These are phyloP conservation scores for Dissophora ornata DNA, from an alignment of 192 early-diverging fungal species.

Conservation along the genomic window DNA sequence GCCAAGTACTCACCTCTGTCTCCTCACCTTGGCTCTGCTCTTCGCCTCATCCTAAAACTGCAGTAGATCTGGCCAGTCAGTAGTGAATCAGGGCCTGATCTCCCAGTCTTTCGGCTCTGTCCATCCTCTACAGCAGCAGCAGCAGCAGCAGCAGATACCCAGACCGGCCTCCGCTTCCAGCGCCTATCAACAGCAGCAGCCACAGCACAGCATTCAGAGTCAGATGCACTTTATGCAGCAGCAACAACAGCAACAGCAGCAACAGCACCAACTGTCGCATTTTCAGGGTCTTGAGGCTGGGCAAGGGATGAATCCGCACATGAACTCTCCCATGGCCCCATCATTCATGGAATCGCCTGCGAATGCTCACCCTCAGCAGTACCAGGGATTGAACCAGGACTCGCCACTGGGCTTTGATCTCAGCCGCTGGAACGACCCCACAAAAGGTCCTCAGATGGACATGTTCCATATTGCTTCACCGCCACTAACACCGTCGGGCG, in stretches of 20 bases:
- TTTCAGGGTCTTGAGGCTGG: slow-evolving; percentile 33
- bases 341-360: slow-evolving; percentile 21
- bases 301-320: slow-evolving; percentile 26
- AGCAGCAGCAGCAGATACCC: slow-evolving; percentile 18
- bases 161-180: neutral
- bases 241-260: slow-evolving; percentile 30
- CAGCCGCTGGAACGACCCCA: slow-evolving; percentile 29
- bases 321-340: slow-evolving; percentile 19
- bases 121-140: slow-evolving; percentile 45
- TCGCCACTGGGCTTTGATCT: slow-evolving; percentile 23
- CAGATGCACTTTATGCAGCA: slow-evolving; percentile 35
- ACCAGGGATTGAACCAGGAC: slow-evolving; percentile 28
- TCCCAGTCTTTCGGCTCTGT: slow-evolving; percentile 28
- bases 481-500: slow-evolving; percentile 41
- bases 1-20: too few species aligned
- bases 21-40: neutral
- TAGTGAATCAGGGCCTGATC: slow-evolving; percentile 17
- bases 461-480: slow-evolving; percentile 50
- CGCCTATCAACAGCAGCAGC: slow-evolving; percentile 16
- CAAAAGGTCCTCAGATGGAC: slow-evolving; percentile 25
- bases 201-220: slow-evolving; percentile 17
- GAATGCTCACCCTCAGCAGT: slow-evolving; percentile 8
- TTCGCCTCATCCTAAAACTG: neutral
- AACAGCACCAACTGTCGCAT: slow-evolving; percentile 33
- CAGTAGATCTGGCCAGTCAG: slow-evolving; percentile 22